phyloP scores from a whole-genome alignment of 345 rosid genomes.

The Eucalyptus brandiana region DNA sequence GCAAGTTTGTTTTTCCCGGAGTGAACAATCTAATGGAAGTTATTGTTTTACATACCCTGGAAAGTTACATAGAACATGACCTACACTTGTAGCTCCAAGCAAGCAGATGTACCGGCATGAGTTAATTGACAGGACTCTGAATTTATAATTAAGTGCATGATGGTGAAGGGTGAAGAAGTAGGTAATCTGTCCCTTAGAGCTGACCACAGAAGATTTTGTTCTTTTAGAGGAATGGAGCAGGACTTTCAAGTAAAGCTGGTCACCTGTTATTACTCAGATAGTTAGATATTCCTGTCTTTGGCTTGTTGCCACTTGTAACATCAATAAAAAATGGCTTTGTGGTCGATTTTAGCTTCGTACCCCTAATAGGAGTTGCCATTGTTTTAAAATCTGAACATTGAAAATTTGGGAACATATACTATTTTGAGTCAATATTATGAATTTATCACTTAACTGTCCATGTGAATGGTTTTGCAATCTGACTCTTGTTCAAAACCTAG shows the following conservation, averaged over 20 bases:
- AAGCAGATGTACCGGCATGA: background rate
- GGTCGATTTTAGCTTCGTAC: background rate
- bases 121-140: background rate
- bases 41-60: background rate
- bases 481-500: background rate
- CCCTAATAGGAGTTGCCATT: background rate
- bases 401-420: background rate
- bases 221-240: background rate
- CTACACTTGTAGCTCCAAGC: background rate
- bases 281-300: background rate
- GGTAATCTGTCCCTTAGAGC: background rate
- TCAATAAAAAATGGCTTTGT: background rate
- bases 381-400: background rate
- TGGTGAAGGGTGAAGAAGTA: background rate
- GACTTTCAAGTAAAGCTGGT: background rate
- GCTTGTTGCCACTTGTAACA: background rate
- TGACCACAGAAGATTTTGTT: background rate
- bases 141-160: background rate
- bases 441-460: background rate
- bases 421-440: background rate
- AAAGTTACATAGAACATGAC: background rate
- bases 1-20: background rate
- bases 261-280: background rate
- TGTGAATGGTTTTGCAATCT: background rate
- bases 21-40: background rate